Conservation (phyloP, 371 early-diverging fungal genomes). For the Mortierella sp. region DNA sequence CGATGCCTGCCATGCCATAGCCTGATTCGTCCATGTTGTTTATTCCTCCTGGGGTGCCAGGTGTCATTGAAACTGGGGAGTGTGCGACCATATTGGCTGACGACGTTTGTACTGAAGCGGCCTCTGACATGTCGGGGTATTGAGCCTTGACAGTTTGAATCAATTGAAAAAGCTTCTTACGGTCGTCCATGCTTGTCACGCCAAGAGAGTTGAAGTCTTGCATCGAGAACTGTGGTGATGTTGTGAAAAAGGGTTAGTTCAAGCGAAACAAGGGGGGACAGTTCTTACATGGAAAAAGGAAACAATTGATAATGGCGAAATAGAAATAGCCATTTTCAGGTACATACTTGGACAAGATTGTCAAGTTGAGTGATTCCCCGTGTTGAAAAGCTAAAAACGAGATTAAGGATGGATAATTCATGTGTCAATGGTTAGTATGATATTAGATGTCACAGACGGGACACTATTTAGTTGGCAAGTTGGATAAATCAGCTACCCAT, state of each 20-base stretch:
- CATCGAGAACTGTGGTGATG: slow-evolving; percentile 74
- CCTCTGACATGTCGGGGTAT: slow-evolving; percentile 22
- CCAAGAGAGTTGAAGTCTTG: slow-evolving; percentile 85
- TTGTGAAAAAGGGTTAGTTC: background rate
- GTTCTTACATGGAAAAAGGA: slow-evolving; percentile 4
- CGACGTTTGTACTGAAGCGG: slow-evolving; percentile 14
- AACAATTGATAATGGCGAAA: background rate
- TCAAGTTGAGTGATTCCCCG: slow-evolving; percentile 71
- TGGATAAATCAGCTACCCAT: background rate
- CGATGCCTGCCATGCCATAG: slow-evolving; percentile 16
- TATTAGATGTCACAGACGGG: background rate
- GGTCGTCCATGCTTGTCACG: slow-evolving; percentile 80
- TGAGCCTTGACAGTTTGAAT: slow-evolving; percentile 62
- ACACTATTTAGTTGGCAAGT: background rate
- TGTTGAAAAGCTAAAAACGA: slow-evolving; percentile 60
- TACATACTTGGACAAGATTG: slow-evolving; percentile 25
- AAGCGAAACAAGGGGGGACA: slow-evolving; percentile 3
- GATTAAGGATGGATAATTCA: background rate
- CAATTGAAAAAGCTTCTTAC: slow-evolving; percentile 81
- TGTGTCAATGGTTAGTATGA: background rate
- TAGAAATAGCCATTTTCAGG: background rate
- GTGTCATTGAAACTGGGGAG: slow-evolving; percentile 12
- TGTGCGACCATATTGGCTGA: slow-evolving; percentile 17
- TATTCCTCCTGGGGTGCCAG: slow-evolving; percentile 2
- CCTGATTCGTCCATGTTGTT: slow-evolving; percentile 4